Conservation (phyloP, 108 stramenopile genomes). For the Cyclotella distinguenda region DNA sequence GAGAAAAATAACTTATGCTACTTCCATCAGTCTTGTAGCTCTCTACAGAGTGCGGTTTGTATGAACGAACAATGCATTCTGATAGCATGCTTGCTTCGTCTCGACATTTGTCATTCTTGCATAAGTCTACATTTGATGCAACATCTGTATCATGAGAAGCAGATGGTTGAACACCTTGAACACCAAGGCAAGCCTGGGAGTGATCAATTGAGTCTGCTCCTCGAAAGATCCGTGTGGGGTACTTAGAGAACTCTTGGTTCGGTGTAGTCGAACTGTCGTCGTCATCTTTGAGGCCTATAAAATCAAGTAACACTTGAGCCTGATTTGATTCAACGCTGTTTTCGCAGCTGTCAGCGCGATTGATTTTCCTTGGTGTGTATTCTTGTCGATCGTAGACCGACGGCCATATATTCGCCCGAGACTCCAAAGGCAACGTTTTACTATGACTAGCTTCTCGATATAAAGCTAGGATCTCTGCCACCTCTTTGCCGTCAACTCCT, state of each 20-base stretch:
- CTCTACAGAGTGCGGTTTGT: conserved; percentile 4
- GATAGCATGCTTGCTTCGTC: neutral
- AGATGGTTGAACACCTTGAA: conserved; percentile 9
- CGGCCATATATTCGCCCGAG: too few relatives aligned
- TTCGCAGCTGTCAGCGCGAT: neutral
- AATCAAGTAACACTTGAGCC: neutral
- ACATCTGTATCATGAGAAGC: conserved; percentile 32
- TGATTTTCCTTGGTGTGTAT: neutral
- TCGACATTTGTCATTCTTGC: neutral
- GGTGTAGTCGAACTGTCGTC: neutral
- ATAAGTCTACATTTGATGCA: conserved; percentile 26
- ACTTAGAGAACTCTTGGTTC: neutral
- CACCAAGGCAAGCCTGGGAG: too few relatives aligned
- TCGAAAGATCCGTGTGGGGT: conserved; percentile 17
- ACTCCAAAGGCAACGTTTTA: too few relatives aligned
- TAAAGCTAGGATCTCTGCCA: too few relatives aligned
- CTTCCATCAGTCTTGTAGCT: conserved; percentile 32
- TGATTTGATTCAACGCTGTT: neutral
- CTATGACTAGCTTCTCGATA: too few relatives aligned
- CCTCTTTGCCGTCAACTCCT: too few relatives aligned
- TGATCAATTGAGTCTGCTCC: neutral
- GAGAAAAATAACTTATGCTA: conserved; percentile 33
- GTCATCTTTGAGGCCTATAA: neutral
- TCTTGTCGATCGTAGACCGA: too few relatives aligned
- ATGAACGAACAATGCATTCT: conserved; percentile 5